Evolutionary conservation across 2,329 filamentous ascomycete genomes (phyloP), one percentile per base, ranked within the genome.

Genomic region (Paraphoma chrysanthemicola): DNA sequence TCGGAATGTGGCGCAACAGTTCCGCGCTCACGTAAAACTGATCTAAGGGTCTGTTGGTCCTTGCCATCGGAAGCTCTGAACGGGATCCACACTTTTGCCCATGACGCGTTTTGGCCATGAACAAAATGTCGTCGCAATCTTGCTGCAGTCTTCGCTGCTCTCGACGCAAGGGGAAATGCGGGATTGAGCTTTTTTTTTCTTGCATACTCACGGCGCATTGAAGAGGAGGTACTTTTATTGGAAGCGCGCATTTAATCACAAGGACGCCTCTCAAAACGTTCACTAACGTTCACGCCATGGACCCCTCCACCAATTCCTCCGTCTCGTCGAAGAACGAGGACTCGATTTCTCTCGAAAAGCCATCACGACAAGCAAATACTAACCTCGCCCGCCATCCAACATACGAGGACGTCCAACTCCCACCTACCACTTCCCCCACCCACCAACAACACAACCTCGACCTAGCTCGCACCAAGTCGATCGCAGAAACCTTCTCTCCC

Each of bases 401-500:
- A 30, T 11, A 17, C 9, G 33, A 45, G 17, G 36, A 51, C 23
- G n/a, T 38, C 12, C 5, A 33, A 28, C 4, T 49, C 4, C 30
- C 16, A 49, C 10, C 14, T 12, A 11, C 33, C n/a, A 17, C 12
- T 28, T n/a, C 33, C 17, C 41, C 11, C 1, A 28, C 33, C 8
- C 43, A 39, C 18, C 48, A 49, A 23, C 42, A 48, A 11, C 9
- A 54, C 9, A 51, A 56, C 38, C 53, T 64, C 14, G 66, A 67
- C 38, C 36, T 66, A 3, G 59, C 63, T 10, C 62, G 60, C 4
- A 65, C 63, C 23, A 63, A 56, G n/a, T 69, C 66, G 11, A 66
- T 64, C 10, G 66, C 62, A 3, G 57, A 68, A 44, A 60, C 63
- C 2, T 58, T 70, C 52, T 67, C 67, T 6, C 60, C 61, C 9